Base-by-base conservation (phyloP, 306 rosid species). In the Inga leiocalycina region DNA sequence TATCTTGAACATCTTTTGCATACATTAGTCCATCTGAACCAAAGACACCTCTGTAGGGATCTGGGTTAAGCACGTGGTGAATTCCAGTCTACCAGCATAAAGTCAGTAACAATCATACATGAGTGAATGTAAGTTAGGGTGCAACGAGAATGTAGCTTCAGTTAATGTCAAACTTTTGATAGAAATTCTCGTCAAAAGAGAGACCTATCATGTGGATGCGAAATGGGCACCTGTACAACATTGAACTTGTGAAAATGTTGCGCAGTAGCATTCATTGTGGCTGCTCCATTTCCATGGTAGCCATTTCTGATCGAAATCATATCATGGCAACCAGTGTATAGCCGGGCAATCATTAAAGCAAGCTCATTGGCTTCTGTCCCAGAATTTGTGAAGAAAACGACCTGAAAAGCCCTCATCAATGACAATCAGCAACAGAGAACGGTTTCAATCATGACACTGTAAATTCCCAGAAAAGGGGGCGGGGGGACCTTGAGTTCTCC, bases 321-420 rank as follows among this genome's bases (percentile, higher is more conserved):
- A 61, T 88, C 90, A 72, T 88, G 85, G 68, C 71, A 88, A 34
- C 90, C 81, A 44, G 85, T 76, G 75, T 85, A 88, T 52, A 88
- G 8, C 62, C 90, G 78, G 4, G 90, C 88, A 49, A 88, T 88
- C 88, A 88, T 79, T 74, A 88, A 56, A 76, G 90, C 90, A 51
- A 88, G 70, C 72, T 88, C 90, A 72, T 88, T 88, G 77, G 88
- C 90, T 79, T 88, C 90, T 34, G 90, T 88, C 69, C 90, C 90
- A 30, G 90, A 88, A 85, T 88, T 88, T 71, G 90, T 88, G 79
- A 85, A 88, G 86, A 71, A 85, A 75, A 88, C 90, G 77, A 24
- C 90, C 87, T 87, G 66, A 41, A 44, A 78, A 17, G 16, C 62
- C 46, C 76, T 80, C 71, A 69, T n/a, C 79, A 74, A 15, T 65